Base-by-base conservation (phyloP, 2,329 filamentous ascomycete genomes). In the Trichoderma atroviride region DNA sequence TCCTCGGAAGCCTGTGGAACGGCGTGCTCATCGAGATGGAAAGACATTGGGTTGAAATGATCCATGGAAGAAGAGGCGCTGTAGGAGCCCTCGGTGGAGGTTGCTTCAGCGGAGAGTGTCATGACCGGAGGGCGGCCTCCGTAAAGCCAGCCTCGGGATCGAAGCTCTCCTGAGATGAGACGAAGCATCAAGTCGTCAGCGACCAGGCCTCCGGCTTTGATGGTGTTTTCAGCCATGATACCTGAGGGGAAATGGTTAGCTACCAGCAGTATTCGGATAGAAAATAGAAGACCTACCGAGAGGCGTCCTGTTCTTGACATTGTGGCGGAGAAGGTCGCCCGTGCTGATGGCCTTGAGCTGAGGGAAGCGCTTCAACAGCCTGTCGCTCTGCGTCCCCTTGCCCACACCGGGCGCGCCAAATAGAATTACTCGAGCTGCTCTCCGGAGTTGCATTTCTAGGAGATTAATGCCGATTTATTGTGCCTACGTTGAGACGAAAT, bases 391-490 rank as follows among this genome's bases (percentile, higher is more conserved):
- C 3, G 96, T 99, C 72, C 95, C 96, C 81, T 99, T 99, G 72
- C 96, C 96, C 69, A 97, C 96, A 70, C 94, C 94, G n/a, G 96
- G 96, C 64, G 95, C 94, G 75, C 96, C 96, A 75, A 99, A 89
- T 74, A 99, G 89, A 78, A 99, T 98, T 72, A 98, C 91, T 72
- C 96, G 92, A 67, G 96, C 96, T 69, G 96, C 95, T 82, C 87
- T 90, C 73, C 86, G 87, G 77, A 96, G 88, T 82, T 88, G 85
- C 88, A 90, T 90, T 73, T 77, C 78, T 31, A 22, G 74, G 69
- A 22, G 35, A n/a, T 6, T 29, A 35, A 33, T 22, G 22, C 5
- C 4, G 40, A n/a, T 9, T 43, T 43, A 43, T 50, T 24, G 7
- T 40, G 50, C 40, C 31, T 40, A 29, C 40, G 10, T 40, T 31